A percentile compares a stretch with the other conserved stretches of the same genome.
Conservation (phyloP, 177 flowering plant species). For the Vitis hybrid region DNA sequence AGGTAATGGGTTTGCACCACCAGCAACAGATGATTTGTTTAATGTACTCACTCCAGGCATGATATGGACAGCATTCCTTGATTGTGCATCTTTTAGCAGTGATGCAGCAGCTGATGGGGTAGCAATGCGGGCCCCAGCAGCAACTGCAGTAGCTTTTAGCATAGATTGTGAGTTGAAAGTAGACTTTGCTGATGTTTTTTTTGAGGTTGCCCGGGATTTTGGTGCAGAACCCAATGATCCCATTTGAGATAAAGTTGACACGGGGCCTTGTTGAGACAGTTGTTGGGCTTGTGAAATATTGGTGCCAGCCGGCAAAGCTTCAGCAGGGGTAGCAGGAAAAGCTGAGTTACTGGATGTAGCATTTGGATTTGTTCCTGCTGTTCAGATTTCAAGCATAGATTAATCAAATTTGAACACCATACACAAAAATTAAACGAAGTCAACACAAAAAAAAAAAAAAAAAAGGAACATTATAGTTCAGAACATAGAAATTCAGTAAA, state of each 20-base stretch:
- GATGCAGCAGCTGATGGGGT: slow-evolving; percentile 68
- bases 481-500: too few species aligned
- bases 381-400: slow-evolving; percentile 4
- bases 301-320: slow-evolving; percentile 20
- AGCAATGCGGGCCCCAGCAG: slow-evolving; percentile 90
- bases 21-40: slow-evolving; percentile 36
- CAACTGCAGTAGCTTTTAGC: slow-evolving; percentile 83
- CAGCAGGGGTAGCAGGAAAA: slow-evolving; percentile 22
- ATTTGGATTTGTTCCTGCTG: slow-evolving; percentile 17
- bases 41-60: slow-evolving; percentile 48
- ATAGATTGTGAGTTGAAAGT: slow-evolving; percentile 37
- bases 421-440: neutral
- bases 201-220: slow-evolving; percentile 35
- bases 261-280: slow-evolving; percentile 29
- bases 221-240: slow-evolving; percentile 23
- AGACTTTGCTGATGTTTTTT: slow-evolving; percentile 32
- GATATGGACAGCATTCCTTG: slow-evolving; percentile 63
- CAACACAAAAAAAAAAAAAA: neutral
- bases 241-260: slow-evolving; percentile 15
- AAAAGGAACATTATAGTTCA: neutral
- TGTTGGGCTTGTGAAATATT: slow-evolving; percentile 16
- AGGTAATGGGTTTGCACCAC: slow-evolving; percentile 26
- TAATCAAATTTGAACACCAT: neutral
- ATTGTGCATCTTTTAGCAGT: slow-evolving; percentile 66
- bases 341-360: slow-evolving; percentile 15